A percentile compares a stretch with the other conserved stretches of the same genome.
These are phyloP conservation scores for Saccharum spontaneum DNA, from an alignment of 176 grass and related monocot genomes.

Conservation along the genomic window DNA sequence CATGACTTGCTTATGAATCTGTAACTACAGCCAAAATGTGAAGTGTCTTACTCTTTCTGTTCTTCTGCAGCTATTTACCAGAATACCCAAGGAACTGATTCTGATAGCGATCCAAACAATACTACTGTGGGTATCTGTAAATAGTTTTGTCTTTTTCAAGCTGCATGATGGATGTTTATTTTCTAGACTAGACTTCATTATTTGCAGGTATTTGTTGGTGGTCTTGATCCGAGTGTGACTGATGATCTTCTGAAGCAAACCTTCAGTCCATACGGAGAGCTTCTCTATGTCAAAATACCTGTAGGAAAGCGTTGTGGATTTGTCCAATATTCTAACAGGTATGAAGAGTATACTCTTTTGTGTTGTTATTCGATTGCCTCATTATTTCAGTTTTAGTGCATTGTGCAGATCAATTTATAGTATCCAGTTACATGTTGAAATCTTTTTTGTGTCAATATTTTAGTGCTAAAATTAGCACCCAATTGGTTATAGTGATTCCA, in stretches of 20 bases:
- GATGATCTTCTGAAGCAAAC: constrained; percentile 50
- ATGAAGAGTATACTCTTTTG: neutral
- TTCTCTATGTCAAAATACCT: constrained; percentile 58
- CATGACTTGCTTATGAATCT: neutral
- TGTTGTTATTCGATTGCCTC: neutral
- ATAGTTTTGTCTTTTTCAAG: neutral
- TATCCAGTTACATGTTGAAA: neutral
- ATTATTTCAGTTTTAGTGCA: neutral
- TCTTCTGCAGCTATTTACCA: constrained; percentile 46
- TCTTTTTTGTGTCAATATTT: neutral
- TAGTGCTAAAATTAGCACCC: neutral
- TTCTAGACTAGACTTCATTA: neutral
- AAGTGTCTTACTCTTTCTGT: neutral
- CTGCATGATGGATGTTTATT: neutral
- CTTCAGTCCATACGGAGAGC: constrained; percentile 60
- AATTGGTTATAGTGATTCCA: neutral
- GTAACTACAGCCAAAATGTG: neutral
- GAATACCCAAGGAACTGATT: constrained; percentile 45
- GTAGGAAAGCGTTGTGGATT: constrained; percentile 62
- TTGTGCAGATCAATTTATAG: neutral
- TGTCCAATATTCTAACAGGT: constrained; percentile 63
- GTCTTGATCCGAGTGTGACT: constrained; percentile 55
- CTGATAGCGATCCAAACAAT: constrained; percentile 52
- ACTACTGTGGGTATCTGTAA: constrained; percentile 48
- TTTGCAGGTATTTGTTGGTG: constrained; percentile 67